Evolutionary conservation across 2,329 filamentous ascomycete species (phyloP).

Genomic region (Tolypocladium paradoxum): DNA sequence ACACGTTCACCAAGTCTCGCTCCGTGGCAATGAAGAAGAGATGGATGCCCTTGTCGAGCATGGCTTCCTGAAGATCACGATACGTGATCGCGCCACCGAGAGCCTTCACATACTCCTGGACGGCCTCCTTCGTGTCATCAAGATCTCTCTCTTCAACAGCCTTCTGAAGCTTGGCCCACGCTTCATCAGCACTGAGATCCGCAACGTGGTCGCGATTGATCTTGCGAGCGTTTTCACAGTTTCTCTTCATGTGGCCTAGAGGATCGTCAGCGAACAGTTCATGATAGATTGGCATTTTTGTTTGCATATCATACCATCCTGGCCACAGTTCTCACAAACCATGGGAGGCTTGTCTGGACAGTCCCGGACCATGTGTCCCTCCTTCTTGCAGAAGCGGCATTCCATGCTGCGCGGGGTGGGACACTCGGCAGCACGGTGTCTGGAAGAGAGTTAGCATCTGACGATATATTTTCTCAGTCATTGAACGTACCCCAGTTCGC

Average conservation of each 20-base stretch:
- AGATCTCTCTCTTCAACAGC: conserved; percentile 46
- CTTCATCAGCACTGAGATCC: conserved; percentile 39
- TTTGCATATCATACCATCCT: conserved; percentile 36
- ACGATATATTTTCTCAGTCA: neutral
- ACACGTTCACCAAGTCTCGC: conserved; percentile 41
- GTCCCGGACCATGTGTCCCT: conserved; percentile 45
- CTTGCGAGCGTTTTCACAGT: conserved; percentile 50
- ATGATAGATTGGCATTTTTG: neutral
- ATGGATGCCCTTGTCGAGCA: conserved; percentile 42
- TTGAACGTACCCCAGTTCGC: conserved; percentile 21
- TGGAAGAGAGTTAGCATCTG: conserved; percentile 5
- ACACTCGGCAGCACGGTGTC: conserved; percentile 24
- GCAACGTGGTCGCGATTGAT: conserved; percentile 42
- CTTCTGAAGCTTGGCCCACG: conserved; percentile 44
- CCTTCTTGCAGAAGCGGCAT: conserved; percentile 36
- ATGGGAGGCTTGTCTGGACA: conserved; percentile 50
- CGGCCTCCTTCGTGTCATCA: conserved; percentile 50
- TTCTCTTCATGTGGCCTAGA: conserved; percentile 41
- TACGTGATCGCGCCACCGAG: conserved; percentile 44
- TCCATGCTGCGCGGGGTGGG: conserved; percentile 18
- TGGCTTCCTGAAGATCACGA: conserved; percentile 46
- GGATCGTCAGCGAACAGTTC: conserved; percentile 4
- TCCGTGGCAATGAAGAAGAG: conserved; percentile 55
- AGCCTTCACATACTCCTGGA: conserved; percentile 52
- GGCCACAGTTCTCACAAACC: conserved; percentile 50